Percentiles rank a stretch among this genome's conserved stretches.
Conservation (phyloP, 2,329 filamentous ascomycete genomes). For the Phyllosticta citribraziliensis region DNA sequence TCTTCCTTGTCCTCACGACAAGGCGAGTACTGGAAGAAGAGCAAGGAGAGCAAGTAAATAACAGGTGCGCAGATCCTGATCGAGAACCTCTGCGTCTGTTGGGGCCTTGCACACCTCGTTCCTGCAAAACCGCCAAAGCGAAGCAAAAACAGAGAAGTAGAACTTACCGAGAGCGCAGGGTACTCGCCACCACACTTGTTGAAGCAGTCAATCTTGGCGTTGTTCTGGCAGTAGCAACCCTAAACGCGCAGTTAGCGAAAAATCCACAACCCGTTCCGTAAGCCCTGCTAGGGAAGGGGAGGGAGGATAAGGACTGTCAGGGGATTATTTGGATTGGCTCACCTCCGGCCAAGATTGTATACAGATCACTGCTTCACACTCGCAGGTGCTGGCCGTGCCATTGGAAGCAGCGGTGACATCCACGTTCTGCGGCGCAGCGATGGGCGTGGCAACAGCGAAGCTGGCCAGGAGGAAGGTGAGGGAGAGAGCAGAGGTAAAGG, state of each 20-base stretch:
- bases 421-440: not conserved
- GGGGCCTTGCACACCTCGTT: too few species aligned
- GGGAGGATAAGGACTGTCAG: not conserved
- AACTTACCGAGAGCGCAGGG: slow-evolving; percentile 3
- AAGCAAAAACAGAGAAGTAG: not conserved
- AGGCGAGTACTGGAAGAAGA: not conserved
- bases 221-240: slow-evolving; percentile 8
- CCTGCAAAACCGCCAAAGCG: too few species aligned
- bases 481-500: not conserved
- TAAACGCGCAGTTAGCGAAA: not conserved
- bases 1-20: too few species aligned
- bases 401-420: not conserved
- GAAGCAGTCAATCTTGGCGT: slow-evolving; percentile 7
- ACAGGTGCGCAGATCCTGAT: too few species aligned
- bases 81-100: too few species aligned
- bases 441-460: not conserved
- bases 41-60: not conserved
- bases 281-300: too few species aligned
- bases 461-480: not conserved
- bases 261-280: not conserved
- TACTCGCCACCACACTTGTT: slow-evolving; percentile 9
- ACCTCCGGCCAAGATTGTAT: slow-evolving; percentile 8
- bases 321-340: not conserved
- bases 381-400: slow-evolving; percentile 1
- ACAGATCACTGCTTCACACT: slow-evolving; percentile 8